These are phyloP conservation scores for Chlamydomonas reinhardtii DNA, from an alignment of 163 green algal genomes.

Conservation along the genomic window DNA sequence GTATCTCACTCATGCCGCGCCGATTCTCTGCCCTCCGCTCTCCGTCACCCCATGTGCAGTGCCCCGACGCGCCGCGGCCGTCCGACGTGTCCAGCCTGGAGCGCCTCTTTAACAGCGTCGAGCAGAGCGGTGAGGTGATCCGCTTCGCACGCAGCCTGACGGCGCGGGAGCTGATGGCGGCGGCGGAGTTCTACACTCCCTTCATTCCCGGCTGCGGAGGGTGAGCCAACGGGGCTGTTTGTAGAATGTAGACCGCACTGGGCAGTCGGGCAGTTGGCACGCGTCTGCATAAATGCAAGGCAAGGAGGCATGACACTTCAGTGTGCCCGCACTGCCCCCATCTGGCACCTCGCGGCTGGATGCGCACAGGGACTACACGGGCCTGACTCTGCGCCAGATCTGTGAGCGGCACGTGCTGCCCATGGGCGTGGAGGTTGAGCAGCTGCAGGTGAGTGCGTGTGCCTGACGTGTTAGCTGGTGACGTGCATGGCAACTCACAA, in stretches of 20 bases:
- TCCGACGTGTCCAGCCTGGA: slow-evolving; percentile 41
- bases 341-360: too few species aligned
- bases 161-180: slow-evolving; percentile 26
- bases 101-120: slow-evolving; percentile 2
- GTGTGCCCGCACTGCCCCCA: too few species aligned
- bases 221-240: neutral
- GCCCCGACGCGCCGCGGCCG: neutral
- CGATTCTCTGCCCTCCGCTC: too few species aligned
- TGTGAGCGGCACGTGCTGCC: slow-evolving; percentile 79
- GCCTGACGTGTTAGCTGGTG: too few species aligned
- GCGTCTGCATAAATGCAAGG: too few species aligned
- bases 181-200: slow-evolving; percentile 39
- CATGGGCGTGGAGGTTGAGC: slow-evolving; percentile 91
- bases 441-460: slow-evolving; percentile 79
- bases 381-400: slow-evolving; percentile 75
- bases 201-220: slow-evolving; percentile 48
- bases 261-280: too few species aligned
- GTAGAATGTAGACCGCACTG: neutral
- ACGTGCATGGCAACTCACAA: too few species aligned
- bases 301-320: too few species aligned
- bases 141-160: slow-evolving; percentile 35
- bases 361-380: slow-evolving; percentile 50
- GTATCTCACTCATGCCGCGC: too few species aligned
- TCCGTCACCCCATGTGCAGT: neutral
- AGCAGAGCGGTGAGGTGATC: slow-evolving; percentile 7